Base-by-base conservation (phyloP, 2,329 filamentous ascomycete genomes). In the Xylaria sp. region DNA sequence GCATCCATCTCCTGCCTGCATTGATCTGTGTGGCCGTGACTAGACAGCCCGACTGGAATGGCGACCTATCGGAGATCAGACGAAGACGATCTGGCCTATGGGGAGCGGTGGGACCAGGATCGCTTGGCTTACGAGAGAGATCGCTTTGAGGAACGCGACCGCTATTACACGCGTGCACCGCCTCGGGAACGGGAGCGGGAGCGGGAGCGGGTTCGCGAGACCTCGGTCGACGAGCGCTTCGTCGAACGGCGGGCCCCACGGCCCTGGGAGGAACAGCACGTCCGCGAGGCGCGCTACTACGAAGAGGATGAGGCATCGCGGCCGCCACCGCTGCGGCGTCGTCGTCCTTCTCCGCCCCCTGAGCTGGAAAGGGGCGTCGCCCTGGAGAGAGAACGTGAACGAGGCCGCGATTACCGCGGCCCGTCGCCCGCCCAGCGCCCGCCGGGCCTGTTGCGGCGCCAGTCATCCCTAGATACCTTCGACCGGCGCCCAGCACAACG, bases 381-480 rank as follows among this genome's bases (percentile, higher is more conserved):
- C 67, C 83, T 87, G 53, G 89, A 91, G 71, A 82, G 84, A 37
- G 87, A 89, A 63, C 79, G 85, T 60, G 87, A 89, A 62, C 79
- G 85, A 60, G 87, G 89, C 64, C 78, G 85, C 65, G 85, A 82
- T 13, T 77, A 79, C 53, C 82, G 85, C 32, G 81, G 79, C 50
- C 80, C 85, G 4, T 85, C 87, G 10, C 87, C 86, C 2, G 81
- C 84, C 63, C 85, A 86, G 40, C 86, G 92, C 54, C 94, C 93
- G 1, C 76, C 73, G 2, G 84, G 85, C 35, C 85, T 94, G 71
- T 77, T 96, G 60, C 88, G 94, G 66, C 89, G 94, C 51, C 94
- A 97, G 79, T 97, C 93, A 16, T 97, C 93, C 61, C 85, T 97
- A 47, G 94, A 97, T 79, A 97, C 92, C 0, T 97, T 93, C 77